Conservation (phyloP, 1,284 basidiomycete genomes). For the Pholiota adiposa region DNA sequence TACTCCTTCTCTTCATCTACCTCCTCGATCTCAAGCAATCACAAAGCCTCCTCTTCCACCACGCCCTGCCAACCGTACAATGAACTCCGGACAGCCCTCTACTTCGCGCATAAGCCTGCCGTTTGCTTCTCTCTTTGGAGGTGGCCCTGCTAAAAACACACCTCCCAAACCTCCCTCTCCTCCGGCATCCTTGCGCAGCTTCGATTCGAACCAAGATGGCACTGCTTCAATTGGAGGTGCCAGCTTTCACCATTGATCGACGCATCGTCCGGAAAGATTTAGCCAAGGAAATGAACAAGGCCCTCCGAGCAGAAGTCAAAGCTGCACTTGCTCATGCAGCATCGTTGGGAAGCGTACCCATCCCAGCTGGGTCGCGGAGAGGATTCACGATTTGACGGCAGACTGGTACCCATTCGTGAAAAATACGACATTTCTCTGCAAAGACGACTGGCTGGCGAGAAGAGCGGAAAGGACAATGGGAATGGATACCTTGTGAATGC, state of each 20-base stretch:
- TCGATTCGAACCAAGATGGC: slow-evolving; percentile 28
- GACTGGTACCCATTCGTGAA: slow-evolving; percentile 56
- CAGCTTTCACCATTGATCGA: slow-evolving; percentile 60
- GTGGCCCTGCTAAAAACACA: slow-evolving; percentile 19
- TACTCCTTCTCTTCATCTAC: slow-evolving; percentile 64
- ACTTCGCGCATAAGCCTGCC: slow-evolving; percentile 62
- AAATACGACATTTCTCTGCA: slow-evolving; percentile 13
- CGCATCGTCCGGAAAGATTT: slow-evolving; percentile 60
- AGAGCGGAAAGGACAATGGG: slow-evolving; percentile 22
- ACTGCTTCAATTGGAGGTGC: slow-evolving; percentile 45
- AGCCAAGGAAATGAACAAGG: slow-evolving; percentile 60
- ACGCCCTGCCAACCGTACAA: slow-evolving; percentile 39
- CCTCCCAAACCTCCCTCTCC: slow-evolving; percentile 25
- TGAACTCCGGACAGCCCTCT: slow-evolving; percentile 23
- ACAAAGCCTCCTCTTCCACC: slow-evolving; percentile 69
- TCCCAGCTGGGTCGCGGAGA: slow-evolving; percentile 73
- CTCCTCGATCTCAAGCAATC: slow-evolving; percentile 51
- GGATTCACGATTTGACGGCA: slow-evolving; percentile 57
- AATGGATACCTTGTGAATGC: slow-evolving; percentile 42
- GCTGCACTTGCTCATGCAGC: slow-evolving; percentile 41
- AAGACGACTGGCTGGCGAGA: slow-evolving; percentile 11
- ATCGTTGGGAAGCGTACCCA: slow-evolving; percentile 18
- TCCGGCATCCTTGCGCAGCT: slow-evolving; percentile 26
- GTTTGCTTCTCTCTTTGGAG: slow-evolving; percentile 69
- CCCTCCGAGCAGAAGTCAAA: slow-evolving; percentile 62